phyloP scores from a whole-genome alignment of 2,329 filamentous ascomycete genomes.

The Zasmidium citrigriseum region DNA sequence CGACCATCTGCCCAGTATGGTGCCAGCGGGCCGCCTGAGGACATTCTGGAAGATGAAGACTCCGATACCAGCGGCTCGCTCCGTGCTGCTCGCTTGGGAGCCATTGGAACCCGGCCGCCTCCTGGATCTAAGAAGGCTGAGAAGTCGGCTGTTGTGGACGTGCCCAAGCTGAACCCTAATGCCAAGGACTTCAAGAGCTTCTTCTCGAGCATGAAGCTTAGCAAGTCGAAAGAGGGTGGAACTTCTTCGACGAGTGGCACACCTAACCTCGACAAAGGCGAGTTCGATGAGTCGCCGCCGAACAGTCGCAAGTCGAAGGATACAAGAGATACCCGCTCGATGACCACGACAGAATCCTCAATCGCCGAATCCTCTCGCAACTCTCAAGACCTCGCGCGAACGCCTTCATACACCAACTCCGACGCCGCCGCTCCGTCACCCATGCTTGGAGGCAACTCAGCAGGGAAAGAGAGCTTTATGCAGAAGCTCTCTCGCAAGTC shows the following conservation, averaged over 20 bases:
- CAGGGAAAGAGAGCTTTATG: slow-evolving; percentile 51
- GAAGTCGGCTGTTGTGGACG: slow-evolving; percentile 30
- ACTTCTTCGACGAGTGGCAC: slow-evolving; percentile 18
- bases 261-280: slow-evolving; percentile 24
- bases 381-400: slow-evolving; percentile 31
- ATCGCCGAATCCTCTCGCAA: slow-evolving; percentile 31
- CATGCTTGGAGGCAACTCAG: slow-evolving; percentile 30
- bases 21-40: slow-evolving; percentile 63
- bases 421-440: slow-evolving; percentile 41
- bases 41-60: slow-evolving; percentile 54
- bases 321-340: slow-evolving; percentile 45
- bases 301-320: slow-evolving; percentile 45
- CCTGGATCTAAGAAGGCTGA: slow-evolving; percentile 23
- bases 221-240: slow-evolving; percentile 34
- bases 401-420: slow-evolving; percentile 40
- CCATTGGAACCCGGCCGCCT: slow-evolving; percentile 71
- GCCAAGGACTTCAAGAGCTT: slow-evolving; percentile 84
- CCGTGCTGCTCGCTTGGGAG: slow-evolving; percentile 58
- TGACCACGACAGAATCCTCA: slow-evolving; percentile 36
- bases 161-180: slow-evolving; percentile 76
- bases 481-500: slow-evolving; percentile 52
- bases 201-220: slow-evolving; percentile 50
- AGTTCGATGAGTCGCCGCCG: slow-evolving; percentile 38
- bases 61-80: slow-evolving; percentile 40
- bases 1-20: slow-evolving; percentile 78